Evolutionary conservation across 2,329 filamentous ascomycete genomes (phyloP), one percentile per base, ranked within the genome.

Genomic region (Aureobasidium sp.): DNA sequence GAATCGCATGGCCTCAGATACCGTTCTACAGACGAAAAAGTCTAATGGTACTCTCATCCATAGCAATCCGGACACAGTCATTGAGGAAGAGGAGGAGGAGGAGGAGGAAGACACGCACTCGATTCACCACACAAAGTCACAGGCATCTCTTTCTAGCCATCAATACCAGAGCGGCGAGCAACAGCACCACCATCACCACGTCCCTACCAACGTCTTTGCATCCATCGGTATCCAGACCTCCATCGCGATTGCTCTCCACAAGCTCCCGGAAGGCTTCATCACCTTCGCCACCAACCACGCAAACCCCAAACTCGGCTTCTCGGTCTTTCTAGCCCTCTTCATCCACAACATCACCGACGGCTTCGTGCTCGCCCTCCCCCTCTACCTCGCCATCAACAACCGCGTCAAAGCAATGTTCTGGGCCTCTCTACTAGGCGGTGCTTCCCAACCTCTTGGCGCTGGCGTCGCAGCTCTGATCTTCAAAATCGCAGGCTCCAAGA

Each of bases 261-360:
- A 98, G 67, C 85, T 97, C 30, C 93, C 93, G 1, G 93, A 85
- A 68, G 82, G 81, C 34, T 85, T 85, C 69, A 85, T 98, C 61
- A 97, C 91, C 1, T 98, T 94, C 67, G 91, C 93, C 8, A 96
- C 93, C 8, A 98, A 97, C 69, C 93, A 98, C 66, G 91, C 90
- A 11, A 97, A 90, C 66, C 90, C 93, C 0, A 76, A 79, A 0
- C 80, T 98, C 0, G 93, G 93, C 17, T 83, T 95, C 69, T 86
- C 88, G 49, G 89, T 98, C 52, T 98, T 98, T 71, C 80, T 97
- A 68, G 91, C 93, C 0, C 79, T 98, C 6, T 95, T 95, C 66
- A 91, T 98, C 55, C 93, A 98, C 77, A 98, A 97, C 71, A 95
- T 98, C 63, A 90, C 89, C 24, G 93, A 98, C 72, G 93, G 93